Conservation (phyloP, 2,329 filamentous ascomycete species). For the Dothistroma pini region DNA sequence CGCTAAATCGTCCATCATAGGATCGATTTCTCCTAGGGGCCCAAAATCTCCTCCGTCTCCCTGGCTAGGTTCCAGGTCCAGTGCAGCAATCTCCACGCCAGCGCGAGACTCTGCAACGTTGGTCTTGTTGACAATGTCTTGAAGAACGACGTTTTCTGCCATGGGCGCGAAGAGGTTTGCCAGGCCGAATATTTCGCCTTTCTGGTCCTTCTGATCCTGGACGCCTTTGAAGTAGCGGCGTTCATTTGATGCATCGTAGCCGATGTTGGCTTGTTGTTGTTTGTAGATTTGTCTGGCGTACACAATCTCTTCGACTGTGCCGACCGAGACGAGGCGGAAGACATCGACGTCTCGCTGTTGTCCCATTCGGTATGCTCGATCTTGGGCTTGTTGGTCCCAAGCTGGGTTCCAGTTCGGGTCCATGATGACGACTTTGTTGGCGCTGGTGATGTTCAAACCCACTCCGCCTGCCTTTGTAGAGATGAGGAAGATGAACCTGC, state of each 20-base stretch:
- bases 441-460: conserved; percentile 92
- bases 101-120: conserved; percentile 92
- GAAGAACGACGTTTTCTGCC: conserved; percentile 71
- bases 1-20: conserved; percentile 70
- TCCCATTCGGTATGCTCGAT: conserved; percentile 92
- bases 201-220: conserved; percentile 74
- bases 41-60: conserved; percentile 45
- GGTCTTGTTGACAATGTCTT: conserved; percentile 98
- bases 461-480: conserved; percentile 91
- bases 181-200: conserved; percentile 92
- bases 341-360: conserved; percentile 92
- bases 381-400: conserved; percentile 92
- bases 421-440: conserved; percentile 96
- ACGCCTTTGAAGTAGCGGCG: conserved; percentile 94
- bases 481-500: conserved; percentile 92
- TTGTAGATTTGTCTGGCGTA: conserved; percentile 98
- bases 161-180: conserved; percentile 82
- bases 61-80: conserved; percentile 67
- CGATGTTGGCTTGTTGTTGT: conserved; percentile 97
- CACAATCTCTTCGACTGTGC: conserved; percentile 94
- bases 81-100: conserved; percentile 73
- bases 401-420: conserved; percentile 98
- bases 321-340: conserved; percentile 83
- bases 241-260: conserved; percentile 87
- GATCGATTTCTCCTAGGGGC: conserved; percentile 51